These are phyloP conservation scores for Pleurotus citrinopileatus DNA, from an alignment of 768 basidiomycete genomes.

Conservation along the genomic window DNA sequence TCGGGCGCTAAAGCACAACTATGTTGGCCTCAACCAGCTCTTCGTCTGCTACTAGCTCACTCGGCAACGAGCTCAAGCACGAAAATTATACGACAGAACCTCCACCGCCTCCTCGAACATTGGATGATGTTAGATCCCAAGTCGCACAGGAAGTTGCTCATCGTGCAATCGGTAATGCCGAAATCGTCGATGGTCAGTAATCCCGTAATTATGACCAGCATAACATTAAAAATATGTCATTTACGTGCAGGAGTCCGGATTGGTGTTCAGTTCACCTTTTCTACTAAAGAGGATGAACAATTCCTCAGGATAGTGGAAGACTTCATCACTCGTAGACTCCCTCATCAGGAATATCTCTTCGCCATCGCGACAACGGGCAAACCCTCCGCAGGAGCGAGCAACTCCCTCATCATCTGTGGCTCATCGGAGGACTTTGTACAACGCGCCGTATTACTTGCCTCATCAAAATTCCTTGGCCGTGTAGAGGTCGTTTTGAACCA, in stretches of 20 bases:
- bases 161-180: slow-evolving; percentile 40
- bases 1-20: background rate
- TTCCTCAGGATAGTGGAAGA: slow-evolving; percentile 58
- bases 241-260: slow-evolving; percentile 41
- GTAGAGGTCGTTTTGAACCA: slow-evolving; percentile 37
- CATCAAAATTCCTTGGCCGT: slow-evolving; percentile 69
- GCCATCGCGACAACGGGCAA: slow-evolving; percentile 49
- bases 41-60: background rate
- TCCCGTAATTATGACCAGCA: background rate
- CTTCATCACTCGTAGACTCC: slow-evolving; percentile 38
- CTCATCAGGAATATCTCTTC: slow-evolving; percentile 47
- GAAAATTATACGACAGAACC: background rate
- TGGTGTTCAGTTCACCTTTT: slow-evolving; percentile 59
- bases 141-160: slow-evolving; percentile 49
- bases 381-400: slow-evolving; percentile 23
- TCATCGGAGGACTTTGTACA: slow-evolving; percentile 57
- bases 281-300: slow-evolving; percentile 51
- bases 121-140: slow-evolving; percentile 49
- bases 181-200: slow-evolving; percentile 34
- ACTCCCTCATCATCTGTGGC: slow-evolving; percentile 56
- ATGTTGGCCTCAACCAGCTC: slow-evolving; percentile 5
- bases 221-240: background rate
- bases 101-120: slow-evolving; percentile 29
- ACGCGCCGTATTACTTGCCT: slow-evolving; percentile 61
- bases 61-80: background rate